Evolutionary conservation across 2,329 filamentous ascomycete genomes (phyloP), one percentile per base, ranked within the genome.

Genomic region (Cytospora piceae): DNA sequence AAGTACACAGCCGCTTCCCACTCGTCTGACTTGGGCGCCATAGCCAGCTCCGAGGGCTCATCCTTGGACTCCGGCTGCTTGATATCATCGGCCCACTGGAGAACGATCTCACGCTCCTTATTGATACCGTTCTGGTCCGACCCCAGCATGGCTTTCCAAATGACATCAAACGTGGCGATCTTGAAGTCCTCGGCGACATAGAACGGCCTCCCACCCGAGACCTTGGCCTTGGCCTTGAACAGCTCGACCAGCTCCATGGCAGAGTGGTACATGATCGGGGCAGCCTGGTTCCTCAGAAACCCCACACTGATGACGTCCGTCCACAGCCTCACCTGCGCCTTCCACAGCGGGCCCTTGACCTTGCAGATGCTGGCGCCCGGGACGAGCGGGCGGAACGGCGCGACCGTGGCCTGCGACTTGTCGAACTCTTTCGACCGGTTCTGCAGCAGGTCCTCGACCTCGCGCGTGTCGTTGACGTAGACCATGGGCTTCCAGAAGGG

Each of bases 41-140:
- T 63, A n/a, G 57, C 57, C 53, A 67, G 27, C 37, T 57, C 31
- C 11, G 61, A 53, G 15, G 57, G 42, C 46, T 60, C 58, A 12
- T 37, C 29, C 31, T 12, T 52, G 29, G 22, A 66, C 31, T 34
- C 22, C 15, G 57, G 55, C 39, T 68, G 29, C 3, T 73, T 72
- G n/a, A 74, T 73, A 29, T 69, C 62, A 56, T 70, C 68, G 0
- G 72, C 68, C 71, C 72, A 75, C n/a, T 66, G 67, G 32, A 77
- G 67, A 1, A 76, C 68, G 4, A 71, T 64, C 6, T 68, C 61
- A 32, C 71, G 70, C 2, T 73, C 71, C 11, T 73, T 70, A n/a
- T 39, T n/a, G 46, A 67, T 11, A n/a, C 52, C 49, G 20, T 58
- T 49, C 61, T 57, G 52, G 17, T 67, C 61, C 17, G 61, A 52